Evolutionary conservation across 495 filamentous ascomycete genomes (phyloP).

Genomic region (Podospora pseudopauciseta): DNA sequence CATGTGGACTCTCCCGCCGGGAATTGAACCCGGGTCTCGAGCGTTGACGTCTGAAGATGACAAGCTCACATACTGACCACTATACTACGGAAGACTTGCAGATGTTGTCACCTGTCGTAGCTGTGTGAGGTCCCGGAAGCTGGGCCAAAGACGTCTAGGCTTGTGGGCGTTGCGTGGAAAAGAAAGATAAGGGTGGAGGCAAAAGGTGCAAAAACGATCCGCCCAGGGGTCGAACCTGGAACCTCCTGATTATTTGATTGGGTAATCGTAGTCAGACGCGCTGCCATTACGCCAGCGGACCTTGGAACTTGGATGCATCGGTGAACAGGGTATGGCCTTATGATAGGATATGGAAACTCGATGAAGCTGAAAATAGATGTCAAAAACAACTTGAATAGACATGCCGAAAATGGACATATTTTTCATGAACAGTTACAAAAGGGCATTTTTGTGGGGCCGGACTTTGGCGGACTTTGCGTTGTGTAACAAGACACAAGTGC

Average conservation of each 20-base stretch:
- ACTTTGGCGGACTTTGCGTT: not conserved
- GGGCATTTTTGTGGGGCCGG: not conserved
- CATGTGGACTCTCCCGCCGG: not conserved
- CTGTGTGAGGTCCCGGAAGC: not conserved
- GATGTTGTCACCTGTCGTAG: not conserved
- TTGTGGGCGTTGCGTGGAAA: not conserved
- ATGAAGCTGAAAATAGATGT: not conserved
- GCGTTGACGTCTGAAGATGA: not conserved
- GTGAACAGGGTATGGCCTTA: not conserved
- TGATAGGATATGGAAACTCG: not conserved
- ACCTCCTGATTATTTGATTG: slow-evolving; percentile 1
- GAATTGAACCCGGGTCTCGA: slow-evolving; percentile 7
- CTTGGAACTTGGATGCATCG: not conserved
- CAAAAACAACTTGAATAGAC: not conserved
- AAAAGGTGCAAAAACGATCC: slow-evolving; percentile 2
- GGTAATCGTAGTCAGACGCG: slow-evolving; percentile 3
- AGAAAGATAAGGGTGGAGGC: not conserved
- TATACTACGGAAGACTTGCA: slow-evolving; percentile 5
- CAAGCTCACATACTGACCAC: slow-evolving; percentile 7
- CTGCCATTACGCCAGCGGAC: slow-evolving; percentile 6
- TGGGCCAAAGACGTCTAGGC: not conserved
- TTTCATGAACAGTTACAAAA: not conserved
- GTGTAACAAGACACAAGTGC: not conserved
- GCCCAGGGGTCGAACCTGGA: slow-evolving; percentile 6
- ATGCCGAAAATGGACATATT: not conserved